Evolutionary conservation across 2,329 filamentous ascomycete species (phyloP).

Genomic region (Podosphaera xanthii): DNA sequence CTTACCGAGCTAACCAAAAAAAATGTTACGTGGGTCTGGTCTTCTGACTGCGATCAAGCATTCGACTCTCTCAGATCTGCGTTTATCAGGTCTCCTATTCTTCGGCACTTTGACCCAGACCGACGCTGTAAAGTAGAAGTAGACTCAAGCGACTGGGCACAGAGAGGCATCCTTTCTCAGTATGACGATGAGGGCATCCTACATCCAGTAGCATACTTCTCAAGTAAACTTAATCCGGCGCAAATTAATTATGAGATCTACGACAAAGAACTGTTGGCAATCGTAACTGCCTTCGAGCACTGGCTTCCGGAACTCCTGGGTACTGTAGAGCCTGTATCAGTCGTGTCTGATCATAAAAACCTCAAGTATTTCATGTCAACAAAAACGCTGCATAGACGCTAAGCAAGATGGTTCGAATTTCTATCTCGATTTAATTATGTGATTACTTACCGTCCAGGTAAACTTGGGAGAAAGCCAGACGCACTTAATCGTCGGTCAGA

Average conservation of each 20-base stretch:
- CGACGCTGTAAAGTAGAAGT: neutral
- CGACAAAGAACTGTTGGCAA: conserved; percentile 18
- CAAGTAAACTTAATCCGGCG: conserved; percentile 2
- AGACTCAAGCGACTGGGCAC: neutral
- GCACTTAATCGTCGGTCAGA: neutral
- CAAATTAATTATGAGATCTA: conserved; percentile 14
- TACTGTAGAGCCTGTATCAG: conserved; percentile 2
- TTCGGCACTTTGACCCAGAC: neutral
- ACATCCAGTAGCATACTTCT: too few species aligned
- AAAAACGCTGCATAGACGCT: conserved; percentile 9
- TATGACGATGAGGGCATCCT: neutral
- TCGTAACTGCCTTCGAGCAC: conserved; percentile 12
- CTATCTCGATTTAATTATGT: neutral
- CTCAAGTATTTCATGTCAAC: conserved; percentile 11
- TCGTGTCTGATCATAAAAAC: conserved; percentile 13
- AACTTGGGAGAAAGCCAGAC: neutral
- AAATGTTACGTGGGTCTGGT: too few species aligned
- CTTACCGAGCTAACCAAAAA: too few species aligned
- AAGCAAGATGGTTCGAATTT: conserved; percentile 3
- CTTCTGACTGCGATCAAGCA: neutral
- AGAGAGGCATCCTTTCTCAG: neutral
- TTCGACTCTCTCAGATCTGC: neutral
- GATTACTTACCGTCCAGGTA: neutral
- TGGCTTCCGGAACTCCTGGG: conserved; percentile 9
- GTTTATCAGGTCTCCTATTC: neutral